Conservation (phyloP, 257 asterid species). For the Paulownia fortunei region DNA sequence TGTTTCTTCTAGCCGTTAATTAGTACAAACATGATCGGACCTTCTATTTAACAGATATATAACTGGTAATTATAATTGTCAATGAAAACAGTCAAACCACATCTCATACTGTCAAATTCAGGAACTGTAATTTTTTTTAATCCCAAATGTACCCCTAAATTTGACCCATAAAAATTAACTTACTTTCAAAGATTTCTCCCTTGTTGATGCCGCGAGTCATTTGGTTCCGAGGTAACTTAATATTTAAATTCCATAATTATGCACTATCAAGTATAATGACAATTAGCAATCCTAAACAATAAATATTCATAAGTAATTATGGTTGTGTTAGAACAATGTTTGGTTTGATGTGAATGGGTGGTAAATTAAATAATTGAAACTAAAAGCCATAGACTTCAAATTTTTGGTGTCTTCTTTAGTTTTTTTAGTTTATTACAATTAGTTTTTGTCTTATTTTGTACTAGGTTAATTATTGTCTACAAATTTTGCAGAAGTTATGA, state of each 20-base stretch:
- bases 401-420: neutral
- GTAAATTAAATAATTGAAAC: neutral
- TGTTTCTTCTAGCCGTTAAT: too few species aligned
- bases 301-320: neutral
- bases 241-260: neutral
- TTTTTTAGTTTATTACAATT: too few species aligned
- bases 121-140: too few species aligned
- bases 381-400: neutral
- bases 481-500: too few species aligned
- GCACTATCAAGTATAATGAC: neutral
- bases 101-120: too few species aligned
- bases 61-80: too few species aligned
- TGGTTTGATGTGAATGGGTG: conserved; percentile 13
- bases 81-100: too few species aligned
- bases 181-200: neutral
- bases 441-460: too few species aligned
- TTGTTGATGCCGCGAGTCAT: neutral
- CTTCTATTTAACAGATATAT: too few species aligned
- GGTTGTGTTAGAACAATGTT: conserved; percentile 1
- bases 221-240: conserved; percentile 27
- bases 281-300: neutral
- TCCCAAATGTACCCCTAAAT: too few species aligned
- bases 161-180: neutral
- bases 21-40: too few species aligned
- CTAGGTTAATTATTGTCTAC: too few species aligned